A percentile compares a stretch with the other conserved stretches of the same genome.
Evolutionary conservation across 1,284 basidiomycete genomes (phyloP).

Genomic region (Uromyces viciae-fabae): DNA sequence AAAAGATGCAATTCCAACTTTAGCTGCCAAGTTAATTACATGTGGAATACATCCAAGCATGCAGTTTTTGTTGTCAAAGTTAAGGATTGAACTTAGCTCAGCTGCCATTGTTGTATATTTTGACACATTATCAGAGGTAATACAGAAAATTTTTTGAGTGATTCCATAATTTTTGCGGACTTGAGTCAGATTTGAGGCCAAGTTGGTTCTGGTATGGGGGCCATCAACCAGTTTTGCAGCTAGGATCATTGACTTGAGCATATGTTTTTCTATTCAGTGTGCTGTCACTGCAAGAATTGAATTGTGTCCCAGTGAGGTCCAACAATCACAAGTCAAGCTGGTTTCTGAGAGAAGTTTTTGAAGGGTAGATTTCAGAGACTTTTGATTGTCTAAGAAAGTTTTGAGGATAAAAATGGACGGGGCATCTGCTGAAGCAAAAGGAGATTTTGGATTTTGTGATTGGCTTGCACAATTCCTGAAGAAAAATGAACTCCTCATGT

Average conservation of each 20-base stretch:
- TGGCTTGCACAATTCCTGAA: neutral
- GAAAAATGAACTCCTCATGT: neutral
- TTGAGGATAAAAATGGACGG: neutral
- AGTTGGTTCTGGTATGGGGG: neutral
- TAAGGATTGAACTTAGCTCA: neutral
- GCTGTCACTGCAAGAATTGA: neutral
- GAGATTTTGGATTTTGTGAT: neutral
- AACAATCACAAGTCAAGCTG: neutral
- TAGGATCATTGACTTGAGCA: neutral
- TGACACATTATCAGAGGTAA: neutral
- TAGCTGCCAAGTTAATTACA: neutral
- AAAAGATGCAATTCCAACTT: neutral
- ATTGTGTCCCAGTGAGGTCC: neutral
- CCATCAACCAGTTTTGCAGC: neutral
- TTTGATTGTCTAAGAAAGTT: neutral
- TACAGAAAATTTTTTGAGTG: neutral
- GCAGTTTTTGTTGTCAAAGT: neutral
- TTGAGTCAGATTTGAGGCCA: neutral
- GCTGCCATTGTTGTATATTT: neutral
- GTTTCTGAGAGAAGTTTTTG: neutral
- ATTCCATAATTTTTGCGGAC: slow-evolving; percentile 1
- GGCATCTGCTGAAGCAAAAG: neutral
- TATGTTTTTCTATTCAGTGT: neutral
- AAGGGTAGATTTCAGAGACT: neutral
- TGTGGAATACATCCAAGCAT: neutral